Conservation (phyloP, 176 grass and related monocot genomes). For the Leersia perrieri region DNA sequence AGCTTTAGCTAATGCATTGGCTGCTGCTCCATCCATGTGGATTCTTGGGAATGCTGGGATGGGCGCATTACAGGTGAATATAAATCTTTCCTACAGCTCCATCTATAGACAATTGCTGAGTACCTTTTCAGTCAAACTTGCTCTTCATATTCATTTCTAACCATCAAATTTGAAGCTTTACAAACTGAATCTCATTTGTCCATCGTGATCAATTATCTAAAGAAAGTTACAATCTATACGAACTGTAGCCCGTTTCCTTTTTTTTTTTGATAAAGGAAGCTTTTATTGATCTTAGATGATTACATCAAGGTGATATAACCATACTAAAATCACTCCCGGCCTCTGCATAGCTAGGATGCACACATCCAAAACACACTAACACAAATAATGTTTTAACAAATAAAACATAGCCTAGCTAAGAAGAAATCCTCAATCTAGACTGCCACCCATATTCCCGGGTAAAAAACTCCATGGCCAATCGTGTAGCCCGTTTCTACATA, state of each 20-base stretch:
- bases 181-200: not conserved
- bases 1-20: constrained; percentile 95
- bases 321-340: no score
- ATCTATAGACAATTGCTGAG: not conserved
- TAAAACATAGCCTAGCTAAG: no score
- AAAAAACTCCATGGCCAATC: no score
- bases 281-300: no score
- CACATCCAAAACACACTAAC: no score
- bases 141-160: not conserved
- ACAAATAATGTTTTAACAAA: no score
- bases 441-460: no score
- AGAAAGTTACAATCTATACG: not conserved
- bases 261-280: no score
- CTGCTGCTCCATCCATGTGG: constrained; percentile 97
- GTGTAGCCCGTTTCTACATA: not conserved
- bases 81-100: not conserved
- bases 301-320: no score
- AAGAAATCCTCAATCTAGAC: no score
- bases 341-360: no score
- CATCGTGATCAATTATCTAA: not conserved
- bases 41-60: constrained; percentile 94
- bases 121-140: not conserved
- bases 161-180: not conserved
- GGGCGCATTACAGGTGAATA: constrained; percentile 83
- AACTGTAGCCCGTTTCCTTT: not conserved